Evolutionary conservation across 73 alveolate genomes (phyloP).

Genomic region (Paramecium caudatum): DNA sequence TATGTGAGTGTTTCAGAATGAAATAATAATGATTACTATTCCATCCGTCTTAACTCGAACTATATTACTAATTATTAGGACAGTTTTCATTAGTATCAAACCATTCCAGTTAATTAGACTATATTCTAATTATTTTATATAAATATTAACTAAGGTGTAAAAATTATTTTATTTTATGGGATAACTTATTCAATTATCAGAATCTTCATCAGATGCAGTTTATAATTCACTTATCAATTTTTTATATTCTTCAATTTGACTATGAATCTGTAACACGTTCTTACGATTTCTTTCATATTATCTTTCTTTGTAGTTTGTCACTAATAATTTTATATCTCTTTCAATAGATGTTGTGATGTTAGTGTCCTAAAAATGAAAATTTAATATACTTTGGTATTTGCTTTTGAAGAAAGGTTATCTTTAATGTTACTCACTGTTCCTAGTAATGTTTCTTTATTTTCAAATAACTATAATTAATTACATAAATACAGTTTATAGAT

Average conservation of each 20-base stretch:
- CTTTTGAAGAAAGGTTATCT: constrained; percentile 34
- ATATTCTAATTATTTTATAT: constrained; percentile 10
- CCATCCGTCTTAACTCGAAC: constrained; percentile 59
- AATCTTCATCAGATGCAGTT: constrained; percentile 40
- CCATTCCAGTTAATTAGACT: neutral
- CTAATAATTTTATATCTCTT: neutral
- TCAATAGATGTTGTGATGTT: constrained; percentile 3
- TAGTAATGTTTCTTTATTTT: constrained; percentile 40
- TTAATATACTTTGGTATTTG: constrained; percentile 34
- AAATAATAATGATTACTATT: constrained; percentile 41
- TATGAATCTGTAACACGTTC: constrained; percentile 21
- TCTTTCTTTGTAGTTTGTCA: constrained; percentile 9
- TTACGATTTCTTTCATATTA: constrained; percentile 63
- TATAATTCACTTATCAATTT: neutral
- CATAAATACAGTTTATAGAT: neutral
- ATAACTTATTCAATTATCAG: constrained; percentile 51
- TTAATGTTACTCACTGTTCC: constrained; percentile 55
- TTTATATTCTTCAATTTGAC: constrained; percentile 38
- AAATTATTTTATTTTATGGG: neutral
- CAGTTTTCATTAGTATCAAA: constrained; percentile 10
- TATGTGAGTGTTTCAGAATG: constrained; percentile 57
- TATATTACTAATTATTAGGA: constrained; percentile 12
- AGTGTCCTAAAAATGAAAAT: neutral
- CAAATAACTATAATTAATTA: constrained; percentile 44
- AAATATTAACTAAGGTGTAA: neutral